Conservation (phyloP, 257 asterid genomes). For the Solanum boliviense region DNA sequence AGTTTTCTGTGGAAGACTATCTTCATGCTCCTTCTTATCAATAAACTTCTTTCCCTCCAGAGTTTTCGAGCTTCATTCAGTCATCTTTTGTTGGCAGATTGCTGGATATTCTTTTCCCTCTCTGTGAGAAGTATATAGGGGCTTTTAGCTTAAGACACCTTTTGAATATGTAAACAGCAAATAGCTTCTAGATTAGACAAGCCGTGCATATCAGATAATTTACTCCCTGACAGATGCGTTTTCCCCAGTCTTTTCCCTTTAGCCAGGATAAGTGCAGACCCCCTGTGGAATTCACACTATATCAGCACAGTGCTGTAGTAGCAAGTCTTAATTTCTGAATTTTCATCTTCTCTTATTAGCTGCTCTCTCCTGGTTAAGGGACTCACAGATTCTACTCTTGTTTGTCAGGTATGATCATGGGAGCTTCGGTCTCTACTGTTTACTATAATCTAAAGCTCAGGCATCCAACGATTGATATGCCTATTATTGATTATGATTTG, state of each 20-base stretch:
- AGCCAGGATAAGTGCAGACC: background rate
- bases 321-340: background rate
- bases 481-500: conserved; percentile 87
- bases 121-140: background rate
- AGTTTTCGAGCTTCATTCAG: background rate
- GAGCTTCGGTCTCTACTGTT: conserved; percentile 83
- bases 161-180: background rate
- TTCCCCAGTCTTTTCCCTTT: background rate
- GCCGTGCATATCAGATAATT: background rate
- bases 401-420: conserved; percentile 96
- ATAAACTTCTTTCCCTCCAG: background rate
- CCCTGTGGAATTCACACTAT: background rate
- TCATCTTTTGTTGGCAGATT: background rate
- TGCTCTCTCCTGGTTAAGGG: background rate
- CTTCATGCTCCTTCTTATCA: background rate
- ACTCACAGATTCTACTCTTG: conserved; percentile 4
- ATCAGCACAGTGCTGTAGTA: background rate
- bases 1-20: background rate
- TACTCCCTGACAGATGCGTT: background rate
- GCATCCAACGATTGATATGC: conserved; percentile 93
- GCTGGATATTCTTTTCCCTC: background rate
- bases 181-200: background rate
- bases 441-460: conserved; percentile 83
- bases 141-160: background rate
- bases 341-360: background rate